Conservation (phyloP, 1,139 yeast genomes). For the Yamadazyma epiphylla region DNA sequence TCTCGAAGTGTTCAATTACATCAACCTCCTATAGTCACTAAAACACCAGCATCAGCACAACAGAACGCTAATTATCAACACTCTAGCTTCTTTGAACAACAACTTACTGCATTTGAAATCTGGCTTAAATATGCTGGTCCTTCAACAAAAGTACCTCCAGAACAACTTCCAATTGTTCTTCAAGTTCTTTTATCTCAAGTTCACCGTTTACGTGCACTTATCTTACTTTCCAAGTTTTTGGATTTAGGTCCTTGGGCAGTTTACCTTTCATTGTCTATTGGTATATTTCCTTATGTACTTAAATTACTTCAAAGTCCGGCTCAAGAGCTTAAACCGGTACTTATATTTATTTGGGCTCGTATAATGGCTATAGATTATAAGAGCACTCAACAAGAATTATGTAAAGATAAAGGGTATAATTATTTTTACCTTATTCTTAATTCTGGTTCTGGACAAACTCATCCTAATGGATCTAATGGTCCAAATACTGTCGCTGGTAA, state of each 20-base stretch:
- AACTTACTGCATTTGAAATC: constrained; percentile 90
- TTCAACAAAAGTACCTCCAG: constrained; percentile 82
- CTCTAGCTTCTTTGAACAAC: constrained; percentile 93
- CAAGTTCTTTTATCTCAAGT: constrained; percentile 93
- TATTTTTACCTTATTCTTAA: constrained; percentile 77
- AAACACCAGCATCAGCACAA: neutral
- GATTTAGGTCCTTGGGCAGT: constrained; percentile 99
- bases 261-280: constrained; percentile 84
- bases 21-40: neutral
- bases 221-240: constrained; percentile 75
- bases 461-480: neutral
- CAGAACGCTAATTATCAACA: constrained; percentile 57
- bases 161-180: constrained; percentile 87
- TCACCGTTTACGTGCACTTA: constrained; percentile 85
- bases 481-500: constrained; percentile 24
- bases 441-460: constrained; percentile 29
- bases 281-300: constrained; percentile 92
- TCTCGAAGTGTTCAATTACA: constrained; percentile 4
- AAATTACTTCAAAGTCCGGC: constrained; percentile 92
- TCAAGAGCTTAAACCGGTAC: constrained; percentile 87
- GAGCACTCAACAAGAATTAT: constrained; percentile 86
- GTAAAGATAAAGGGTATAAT: constrained; percentile 87
- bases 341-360: constrained; percentile 96
- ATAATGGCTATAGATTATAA: constrained; percentile 93
- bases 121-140: constrained; percentile 91